Evolutionary conservation across 306 rosid species (phyloP), one percentile per base, ranked within the genome.

Genomic region (Citrullus amarus): DNA sequence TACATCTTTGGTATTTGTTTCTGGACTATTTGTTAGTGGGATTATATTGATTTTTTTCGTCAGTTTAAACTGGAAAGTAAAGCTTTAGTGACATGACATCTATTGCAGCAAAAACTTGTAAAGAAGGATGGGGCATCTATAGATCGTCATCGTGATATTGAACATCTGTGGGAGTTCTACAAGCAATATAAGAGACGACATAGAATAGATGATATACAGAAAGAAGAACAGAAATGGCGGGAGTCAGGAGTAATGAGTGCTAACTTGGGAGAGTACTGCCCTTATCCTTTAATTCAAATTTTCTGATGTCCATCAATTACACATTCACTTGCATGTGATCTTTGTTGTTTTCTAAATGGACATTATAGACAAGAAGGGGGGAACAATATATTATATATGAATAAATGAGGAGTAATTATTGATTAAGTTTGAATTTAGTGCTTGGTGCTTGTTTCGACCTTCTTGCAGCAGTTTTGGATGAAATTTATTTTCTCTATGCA

Each of bases 231-330:
- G 43, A 87, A 82, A 86, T 79, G 84, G 86, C 92, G 87, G 65
- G 97, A 95, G 83, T 91, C 98, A 28, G 97, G 97, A 90, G 89
- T 82, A 77, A 84, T 91, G 75, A 91, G 89, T 87, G 78, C 93
- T 79, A 86, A 85, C 81, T 36, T 94, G 77, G 93, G 94, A 85
- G 92, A 89, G 98, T 92, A 95, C 83, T 96, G 80, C 83, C 59
- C 43, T 60, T 65, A 56, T 75, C 30, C 61, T 73, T 54, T 38
- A 72, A 25, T 76, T 72, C 8, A 15, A 48, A 15, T 28, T 48
- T 71, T 46, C 1, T 48, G 36, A 30, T 50, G 77, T 50, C n/a
- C 43, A 46, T 16, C 73, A 65, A 65, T 8, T 55, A n/a, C 50
- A 62, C 34, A 62, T 36, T 38, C 48, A 15, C n/a, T 65, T 65